phyloP scores from a whole-genome alignment of 108 stramenopile species.

The Stephanodiscus minutulus region DNA sequence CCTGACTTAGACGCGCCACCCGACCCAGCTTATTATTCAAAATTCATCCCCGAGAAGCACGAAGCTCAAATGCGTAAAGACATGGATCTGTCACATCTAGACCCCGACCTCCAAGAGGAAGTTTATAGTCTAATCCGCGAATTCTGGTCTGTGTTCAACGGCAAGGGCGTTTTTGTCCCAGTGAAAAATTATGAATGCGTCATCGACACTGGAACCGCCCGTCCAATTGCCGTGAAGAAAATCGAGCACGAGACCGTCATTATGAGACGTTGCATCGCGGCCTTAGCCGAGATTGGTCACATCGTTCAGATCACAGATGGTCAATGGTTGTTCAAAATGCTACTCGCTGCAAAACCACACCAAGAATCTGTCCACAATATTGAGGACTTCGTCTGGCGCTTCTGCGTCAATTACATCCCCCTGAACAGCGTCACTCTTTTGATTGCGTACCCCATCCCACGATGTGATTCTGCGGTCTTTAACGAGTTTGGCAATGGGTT shows the following conservation, averaged over 20 bases:
- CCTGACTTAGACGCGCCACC: not conserved
- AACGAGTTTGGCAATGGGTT: not conserved
- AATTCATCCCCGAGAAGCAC: not conserved
- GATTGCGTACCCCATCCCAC: not conserved
- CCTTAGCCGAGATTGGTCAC: not conserved
- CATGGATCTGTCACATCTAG: conserved; percentile 5
- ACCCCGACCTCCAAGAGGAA: not conserved
- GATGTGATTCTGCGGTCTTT: too few relatives aligned
- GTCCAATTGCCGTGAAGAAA: conserved; percentile 13
- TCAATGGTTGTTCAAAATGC: conserved; percentile 17
- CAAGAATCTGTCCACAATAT: too few relatives aligned
- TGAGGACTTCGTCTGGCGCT: too few relatives aligned
- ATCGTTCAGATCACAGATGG: conserved; percentile 8
- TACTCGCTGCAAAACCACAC: too few relatives aligned
- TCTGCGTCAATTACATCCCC: too few relatives aligned
- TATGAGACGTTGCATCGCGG: not conserved
- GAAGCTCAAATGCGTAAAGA: conserved; percentile 1
- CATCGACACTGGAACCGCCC: too few relatives aligned
- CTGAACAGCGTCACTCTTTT: not conserved
- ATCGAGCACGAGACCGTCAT: conserved; percentile 1
- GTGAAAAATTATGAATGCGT: too few relatives aligned
- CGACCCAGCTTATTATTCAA: not conserved
- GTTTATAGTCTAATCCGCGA: conserved; percentile 6
- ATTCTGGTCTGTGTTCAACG: conserved; percentile 19
- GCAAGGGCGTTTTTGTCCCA: not conserved